These are phyloP conservation scores for Penicillium paradoxum DNA, from an alignment of 495 filamentous ascomycete genomes.

Conservation along the genomic window DNA sequence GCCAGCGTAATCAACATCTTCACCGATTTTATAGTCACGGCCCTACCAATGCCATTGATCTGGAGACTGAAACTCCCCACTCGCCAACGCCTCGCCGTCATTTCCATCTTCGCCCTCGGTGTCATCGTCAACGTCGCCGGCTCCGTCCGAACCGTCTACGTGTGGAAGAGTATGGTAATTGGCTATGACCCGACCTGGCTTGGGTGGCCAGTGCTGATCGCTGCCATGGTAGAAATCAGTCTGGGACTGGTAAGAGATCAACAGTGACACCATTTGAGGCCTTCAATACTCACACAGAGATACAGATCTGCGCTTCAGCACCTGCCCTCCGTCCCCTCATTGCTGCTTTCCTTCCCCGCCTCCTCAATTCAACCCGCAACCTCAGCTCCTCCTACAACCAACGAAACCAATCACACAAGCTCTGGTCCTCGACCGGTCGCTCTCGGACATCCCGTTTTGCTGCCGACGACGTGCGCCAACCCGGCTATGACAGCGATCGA, in stretches of 20 bases:
- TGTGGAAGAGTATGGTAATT: slow-evolving; percentile 45
- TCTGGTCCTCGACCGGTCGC: slow-evolving; percentile 23
- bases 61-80: slow-evolving; percentile 50
- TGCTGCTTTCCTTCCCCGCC: slow-evolving; percentile 36
- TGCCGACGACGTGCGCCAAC: neutral
- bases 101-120: slow-evolving; percentile 55
- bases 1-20: slow-evolving; percentile 56
- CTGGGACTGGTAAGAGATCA: slow-evolving; percentile 52
- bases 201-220: slow-evolving; percentile 49
- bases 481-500: slow-evolving; percentile 17
- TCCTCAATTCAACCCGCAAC: slow-evolving; percentile 29
- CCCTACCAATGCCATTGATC: slow-evolving; percentile 57
- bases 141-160: slow-evolving; percentile 49
- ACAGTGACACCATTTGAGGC: neutral
- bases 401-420: slow-evolving; percentile 19
- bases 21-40: slow-evolving; percentile 53
- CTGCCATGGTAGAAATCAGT: slow-evolving; percentile 52
- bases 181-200: slow-evolving; percentile 52
- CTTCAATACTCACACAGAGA: neutral
- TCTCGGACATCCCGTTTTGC: slow-evolving; percentile 13
- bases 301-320: slow-evolving; percentile 51
- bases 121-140: slow-evolving; percentile 55
- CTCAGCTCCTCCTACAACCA: slow-evolving; percentile 18
- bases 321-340: slow-evolving; percentile 53
- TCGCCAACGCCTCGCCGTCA: slow-evolving; percentile 51